Percentiles rank a stretch among this genome's conserved stretches.
phyloP scores from a whole-genome alignment of 78 protist genomes.

The Dictyostelium capitatum region DNA sequence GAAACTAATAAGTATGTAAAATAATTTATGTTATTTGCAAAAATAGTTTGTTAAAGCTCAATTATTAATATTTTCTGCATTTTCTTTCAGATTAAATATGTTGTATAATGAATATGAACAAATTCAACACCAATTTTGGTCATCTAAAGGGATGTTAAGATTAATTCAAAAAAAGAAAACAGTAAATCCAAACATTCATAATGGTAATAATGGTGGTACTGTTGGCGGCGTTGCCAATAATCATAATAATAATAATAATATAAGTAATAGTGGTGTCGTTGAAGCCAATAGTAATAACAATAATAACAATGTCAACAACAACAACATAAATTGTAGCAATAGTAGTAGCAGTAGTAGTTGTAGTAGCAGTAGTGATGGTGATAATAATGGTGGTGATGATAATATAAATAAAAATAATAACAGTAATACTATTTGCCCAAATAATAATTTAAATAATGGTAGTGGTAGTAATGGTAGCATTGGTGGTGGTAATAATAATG shows the following conservation, averaged over 20 bases:
- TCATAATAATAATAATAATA: background rate
- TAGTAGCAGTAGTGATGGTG: background rate
- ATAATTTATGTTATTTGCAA: background rate
- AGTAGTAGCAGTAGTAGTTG: background rate
- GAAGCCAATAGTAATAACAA: background rate
- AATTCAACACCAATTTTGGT: constrained; percentile 81
- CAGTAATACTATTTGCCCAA: background rate
- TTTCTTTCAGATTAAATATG: constrained; percentile 41
- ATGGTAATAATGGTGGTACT: background rate
- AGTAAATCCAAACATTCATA: background rate
- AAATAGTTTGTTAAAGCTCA: background rate
- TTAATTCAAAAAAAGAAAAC: constrained; percentile 42
- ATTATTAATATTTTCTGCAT: too few relatives aligned
- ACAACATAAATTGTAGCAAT: background rate
- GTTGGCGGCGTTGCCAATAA: background rate
- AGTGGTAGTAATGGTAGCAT: background rate
- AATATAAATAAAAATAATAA: background rate
- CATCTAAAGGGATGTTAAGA: constrained; percentile 74
- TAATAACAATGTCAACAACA: background rate
- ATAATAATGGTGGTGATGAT: background rate
- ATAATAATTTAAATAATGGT: background rate
- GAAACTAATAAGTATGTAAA: constrained; percentile 33
- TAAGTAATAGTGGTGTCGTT: background rate
- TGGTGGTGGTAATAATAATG: background rate
- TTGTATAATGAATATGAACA: constrained; percentile 58